Conservation (phyloP, 305 asterid genomes). For the Solanum chacoense region DNA sequence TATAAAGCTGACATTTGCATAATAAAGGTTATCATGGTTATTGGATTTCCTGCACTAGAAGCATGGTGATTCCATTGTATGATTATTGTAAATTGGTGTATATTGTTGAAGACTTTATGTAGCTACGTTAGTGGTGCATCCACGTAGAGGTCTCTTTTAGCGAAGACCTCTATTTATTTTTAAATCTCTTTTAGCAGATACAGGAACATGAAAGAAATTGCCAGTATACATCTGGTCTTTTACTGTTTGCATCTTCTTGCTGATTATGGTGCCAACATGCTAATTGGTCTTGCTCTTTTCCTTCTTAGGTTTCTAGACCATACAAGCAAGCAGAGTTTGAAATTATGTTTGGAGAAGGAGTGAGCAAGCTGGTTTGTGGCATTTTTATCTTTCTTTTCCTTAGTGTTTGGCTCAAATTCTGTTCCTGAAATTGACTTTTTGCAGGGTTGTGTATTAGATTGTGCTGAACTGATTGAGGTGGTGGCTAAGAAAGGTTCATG, state of each 20-base stretch:
- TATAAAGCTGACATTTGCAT: neutral
- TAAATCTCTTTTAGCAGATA: neutral
- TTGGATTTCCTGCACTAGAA: neutral
- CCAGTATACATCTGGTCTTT: neutral
- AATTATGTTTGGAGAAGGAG: conserved; percentile 94
- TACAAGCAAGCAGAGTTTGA: conserved; percentile 99
- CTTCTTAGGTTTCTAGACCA: conserved; percentile 89
- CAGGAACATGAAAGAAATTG: neutral
- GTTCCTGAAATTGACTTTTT: conserved; percentile 14
- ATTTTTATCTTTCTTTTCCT: neutral
- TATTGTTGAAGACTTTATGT: neutral
- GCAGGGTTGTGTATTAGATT: conserved; percentile 86
- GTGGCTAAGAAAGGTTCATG: conserved; percentile 84
- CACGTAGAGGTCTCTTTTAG: neutral
- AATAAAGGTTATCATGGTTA: neutral
- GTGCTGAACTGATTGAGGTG: conserved; percentile 74
- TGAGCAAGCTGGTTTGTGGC: conserved; percentile 71
- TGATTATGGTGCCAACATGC: neutral
- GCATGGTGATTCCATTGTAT: neutral
- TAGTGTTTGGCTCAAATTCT: neutral
- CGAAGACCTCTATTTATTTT: neutral
- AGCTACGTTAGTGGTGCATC: neutral
- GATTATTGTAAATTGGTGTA: neutral
- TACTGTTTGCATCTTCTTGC: neutral
- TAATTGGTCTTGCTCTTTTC: neutral